Conservation (phyloP, 768 basidiomycete genomes). For the Xerocomus brunneocitrinus region DNA sequence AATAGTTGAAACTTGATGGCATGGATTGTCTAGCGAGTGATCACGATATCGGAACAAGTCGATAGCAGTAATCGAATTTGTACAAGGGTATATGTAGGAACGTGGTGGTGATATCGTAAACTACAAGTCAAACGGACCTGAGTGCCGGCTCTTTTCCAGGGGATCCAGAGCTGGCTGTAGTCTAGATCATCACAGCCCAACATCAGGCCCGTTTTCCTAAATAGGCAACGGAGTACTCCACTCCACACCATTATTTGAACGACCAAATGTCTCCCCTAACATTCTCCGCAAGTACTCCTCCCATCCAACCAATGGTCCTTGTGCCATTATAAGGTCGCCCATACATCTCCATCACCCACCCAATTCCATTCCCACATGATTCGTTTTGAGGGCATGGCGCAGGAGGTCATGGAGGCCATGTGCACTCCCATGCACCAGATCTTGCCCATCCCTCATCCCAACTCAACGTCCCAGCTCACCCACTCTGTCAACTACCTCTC, state of each 20-base stretch:
- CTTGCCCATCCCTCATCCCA: constrained; percentile 37
- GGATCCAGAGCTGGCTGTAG: not conserved
- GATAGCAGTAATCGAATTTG: too few species aligned
- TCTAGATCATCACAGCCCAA: constrained; percentile 21
- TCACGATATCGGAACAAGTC: too few species aligned
- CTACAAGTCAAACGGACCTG: too few species aligned
- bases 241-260: constrained; percentile 26
- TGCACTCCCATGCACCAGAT: constrained; percentile 83
- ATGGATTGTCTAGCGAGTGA: not conserved
- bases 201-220: constrained; percentile 20
- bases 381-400: constrained; percentile 68
- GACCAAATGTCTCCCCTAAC: constrained; percentile 11
- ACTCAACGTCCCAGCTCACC: constrained; percentile 15
- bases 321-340: constrained; percentile 2
- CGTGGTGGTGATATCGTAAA: too few species aligned
- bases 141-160: not conserved
- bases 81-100: too few species aligned
- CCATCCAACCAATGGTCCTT: not conserved
- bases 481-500: constrained; percentile 13
- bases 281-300: not conserved
- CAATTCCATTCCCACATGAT: constrained; percentile 48
- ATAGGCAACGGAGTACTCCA: constrained; percentile 19
- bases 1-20: not conserved
- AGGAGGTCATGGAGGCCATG: constrained; percentile 78
- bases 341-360: not conserved